A percentile compares a stretch with the other conserved stretches of the same genome.
Evolutionary conservation across 129 eudicot genomes (phyloP).

Genomic region (Deinandra increscens): DNA sequence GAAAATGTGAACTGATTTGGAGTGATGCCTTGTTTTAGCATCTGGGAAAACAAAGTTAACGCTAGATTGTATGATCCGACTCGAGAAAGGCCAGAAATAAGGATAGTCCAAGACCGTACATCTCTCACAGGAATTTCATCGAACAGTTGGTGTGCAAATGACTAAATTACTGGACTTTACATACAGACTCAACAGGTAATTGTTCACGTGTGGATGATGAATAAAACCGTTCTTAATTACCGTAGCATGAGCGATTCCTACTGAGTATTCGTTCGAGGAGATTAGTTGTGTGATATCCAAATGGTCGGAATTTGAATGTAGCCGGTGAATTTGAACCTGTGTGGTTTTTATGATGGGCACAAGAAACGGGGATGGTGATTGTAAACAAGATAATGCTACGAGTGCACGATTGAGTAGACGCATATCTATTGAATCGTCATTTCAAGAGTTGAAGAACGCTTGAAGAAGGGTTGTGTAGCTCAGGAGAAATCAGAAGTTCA

Average conservation of each 20-base stretch:
- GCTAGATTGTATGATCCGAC: slow-evolving; percentile 37
- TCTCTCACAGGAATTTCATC: slow-evolving; percentile 67
- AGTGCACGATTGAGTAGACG: slow-evolving; percentile 10
- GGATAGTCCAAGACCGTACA: slow-evolving; percentile 77
- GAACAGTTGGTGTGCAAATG: slow-evolving; percentile 49
- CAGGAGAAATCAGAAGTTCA: no score
- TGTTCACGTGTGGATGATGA: slow-evolving; percentile 30
- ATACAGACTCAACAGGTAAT: slow-evolving; percentile 47
- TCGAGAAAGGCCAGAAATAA: slow-evolving; percentile 60
- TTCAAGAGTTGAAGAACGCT: neutral
- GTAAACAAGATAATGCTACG: neutral
- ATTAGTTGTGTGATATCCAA: slow-evolving; percentile 1
- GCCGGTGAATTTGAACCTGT: neutral
- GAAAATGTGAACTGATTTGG: slow-evolving; percentile 78
- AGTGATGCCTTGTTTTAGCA: slow-evolving; percentile 44
- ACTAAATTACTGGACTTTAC: slow-evolving; percentile 33
- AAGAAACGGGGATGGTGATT: slow-evolving; percentile 5
- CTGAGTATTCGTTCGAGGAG: neutral
- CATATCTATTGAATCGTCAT: slow-evolving; percentile 1
- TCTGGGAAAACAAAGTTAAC: slow-evolving; percentile 44
- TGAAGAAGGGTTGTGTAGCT: neutral
- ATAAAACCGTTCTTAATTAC: slow-evolving; percentile 47
- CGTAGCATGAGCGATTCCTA: slow-evolving; percentile 30
- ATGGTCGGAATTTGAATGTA: slow-evolving; percentile 16
- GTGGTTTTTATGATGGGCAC: slow-evolving; percentile 1